These are phyloP conservation scores for Penicillium sp. DNA, from an alignment of 2,329 filamentous ascomycete species.

Conservation along the genomic window DNA sequence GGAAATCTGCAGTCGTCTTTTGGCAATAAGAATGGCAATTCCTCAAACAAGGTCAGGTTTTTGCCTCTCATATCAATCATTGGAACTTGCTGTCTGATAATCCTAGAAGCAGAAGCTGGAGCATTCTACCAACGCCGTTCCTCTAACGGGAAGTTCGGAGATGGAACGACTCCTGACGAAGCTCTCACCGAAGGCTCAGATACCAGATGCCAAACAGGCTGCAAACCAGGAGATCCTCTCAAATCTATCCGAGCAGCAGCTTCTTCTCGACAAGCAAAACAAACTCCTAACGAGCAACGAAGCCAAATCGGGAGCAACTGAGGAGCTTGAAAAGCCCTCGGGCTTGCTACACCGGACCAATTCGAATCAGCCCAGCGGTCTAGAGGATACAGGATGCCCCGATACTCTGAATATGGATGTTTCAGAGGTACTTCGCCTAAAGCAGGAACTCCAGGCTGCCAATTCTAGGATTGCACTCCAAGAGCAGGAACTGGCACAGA, in stretches of 20 bases:
- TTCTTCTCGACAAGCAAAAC: slow-evolving; percentile 63
- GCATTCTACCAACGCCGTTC: slow-evolving; percentile 32
- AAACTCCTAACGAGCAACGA: slow-evolving; percentile 48
- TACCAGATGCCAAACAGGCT: slow-evolving; percentile 20
- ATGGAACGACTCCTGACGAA: slow-evolving; percentile 67
- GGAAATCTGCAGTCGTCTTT: slow-evolving; percentile 36
- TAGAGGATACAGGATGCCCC: slow-evolving; percentile 19
- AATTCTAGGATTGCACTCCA: slow-evolving; percentile 64
- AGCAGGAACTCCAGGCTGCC: slow-evolving; percentile 61
- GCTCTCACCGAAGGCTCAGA: slow-evolving; percentile 43
- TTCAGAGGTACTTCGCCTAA: slow-evolving; percentile 60
- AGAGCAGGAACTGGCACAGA: slow-evolving; percentile 65
- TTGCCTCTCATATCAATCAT: background rate
- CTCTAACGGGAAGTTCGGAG: slow-evolving; percentile 39
- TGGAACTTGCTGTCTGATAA: slow-evolving; percentile 36
- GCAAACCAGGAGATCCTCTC: slow-evolving; percentile 58
- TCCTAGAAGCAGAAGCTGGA: slow-evolving; percentile 55
- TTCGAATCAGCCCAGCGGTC: slow-evolving; percentile 14
- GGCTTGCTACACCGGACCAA: slow-evolving; percentile 26
- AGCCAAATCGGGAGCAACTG: slow-evolving; percentile 18
- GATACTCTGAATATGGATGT: slow-evolving; percentile 38
- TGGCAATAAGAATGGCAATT: slow-evolving; percentile 30
- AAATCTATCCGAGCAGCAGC: slow-evolving; percentile 74
- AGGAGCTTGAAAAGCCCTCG: slow-evolving; percentile 29
- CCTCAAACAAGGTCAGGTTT: slow-evolving; percentile 44